Conservation (phyloP, 805 yeast species). For the Candida berthetii region DNA sequence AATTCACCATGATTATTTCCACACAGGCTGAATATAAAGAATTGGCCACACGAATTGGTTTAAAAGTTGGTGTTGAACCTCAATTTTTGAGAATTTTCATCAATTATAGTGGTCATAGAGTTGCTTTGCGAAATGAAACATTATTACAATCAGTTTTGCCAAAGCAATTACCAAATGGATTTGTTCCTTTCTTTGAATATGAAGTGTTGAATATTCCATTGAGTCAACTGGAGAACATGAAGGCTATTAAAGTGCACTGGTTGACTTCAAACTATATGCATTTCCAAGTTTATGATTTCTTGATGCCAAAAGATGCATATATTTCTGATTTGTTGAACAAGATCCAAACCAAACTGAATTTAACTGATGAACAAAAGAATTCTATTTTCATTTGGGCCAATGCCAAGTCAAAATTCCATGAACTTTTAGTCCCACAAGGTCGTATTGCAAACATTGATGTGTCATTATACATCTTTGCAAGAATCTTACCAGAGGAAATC, state of each 20-base stretch:
- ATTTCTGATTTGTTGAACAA: conserved; percentile 49
- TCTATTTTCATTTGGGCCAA: conserved; percentile 53
- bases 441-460: conserved; percentile 33
- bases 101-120: conserved; percentile 50
- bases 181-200: conserved; percentile 52
- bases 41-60: conserved; percentile 57
- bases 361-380: conserved; percentile 39
- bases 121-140: conserved; percentile 34
- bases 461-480: conserved; percentile 35
- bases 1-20: conserved; percentile 65
- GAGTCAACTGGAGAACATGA: conserved; percentile 72
- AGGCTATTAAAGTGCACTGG: conserved; percentile 62
- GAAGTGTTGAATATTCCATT: conserved; percentile 74
- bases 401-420: conserved; percentile 27
- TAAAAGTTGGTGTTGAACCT: conserved; percentile 46
- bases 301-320: conserved; percentile 58
- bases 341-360: conserved; percentile 46
- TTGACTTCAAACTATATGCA: conserved; percentile 65
- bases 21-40: conserved; percentile 51
- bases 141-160: conserved; percentile 26
- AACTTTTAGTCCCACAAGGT: conserved; percentile 26
- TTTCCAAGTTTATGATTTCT: conserved; percentile 60
- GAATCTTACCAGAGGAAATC: conserved; percentile 37
- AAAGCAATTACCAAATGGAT: conserved; percentile 22
- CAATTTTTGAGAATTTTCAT: conserved; percentile 61